A percentile compares a stretch with the other conserved stretches of the same genome.
phyloP scores from a whole-genome alignment of 2,329 filamentous ascomycete genomes.

The Thelonectria discophora region DNA sequence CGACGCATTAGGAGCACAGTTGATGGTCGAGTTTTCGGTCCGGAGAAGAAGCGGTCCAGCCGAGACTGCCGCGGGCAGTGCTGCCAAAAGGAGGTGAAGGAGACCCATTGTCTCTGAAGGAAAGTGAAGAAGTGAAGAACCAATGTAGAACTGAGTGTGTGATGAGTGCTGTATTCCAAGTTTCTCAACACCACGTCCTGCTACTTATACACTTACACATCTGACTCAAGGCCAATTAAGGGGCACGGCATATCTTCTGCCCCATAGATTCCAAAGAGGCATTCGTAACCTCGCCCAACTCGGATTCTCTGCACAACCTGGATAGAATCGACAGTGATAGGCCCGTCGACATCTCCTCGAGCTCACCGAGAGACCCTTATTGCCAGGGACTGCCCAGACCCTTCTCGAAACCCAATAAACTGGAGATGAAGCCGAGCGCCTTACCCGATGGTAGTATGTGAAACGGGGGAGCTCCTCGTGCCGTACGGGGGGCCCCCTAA shows the following conservation, averaged over 20 bases:
- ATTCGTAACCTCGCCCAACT: neutral
- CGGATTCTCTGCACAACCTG: neutral
- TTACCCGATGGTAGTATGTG: neutral
- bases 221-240: neutral
- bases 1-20: slow-evolving; percentile 19
- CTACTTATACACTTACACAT: neutral
- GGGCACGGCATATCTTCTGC: neutral
- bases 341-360: neutral
- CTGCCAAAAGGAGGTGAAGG: neutral
- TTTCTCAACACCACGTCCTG: neutral
- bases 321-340: neutral
- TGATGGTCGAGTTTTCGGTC: neutral
- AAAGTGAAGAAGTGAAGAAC: neutral
- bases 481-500: neutral
- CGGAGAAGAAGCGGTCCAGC: slow-evolving; percentile 1
- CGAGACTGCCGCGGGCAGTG: neutral
- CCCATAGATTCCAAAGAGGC: neutral
- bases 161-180: neutral
- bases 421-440: neutral
- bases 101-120: neutral
- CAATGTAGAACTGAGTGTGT: neutral
- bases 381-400: neutral
- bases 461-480: neutral
- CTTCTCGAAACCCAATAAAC: neutral
- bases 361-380: neutral